Base-by-base conservation (phyloP, 495 filamentous ascomycete genomes). In the Hyaloscypha variabilis region DNA sequence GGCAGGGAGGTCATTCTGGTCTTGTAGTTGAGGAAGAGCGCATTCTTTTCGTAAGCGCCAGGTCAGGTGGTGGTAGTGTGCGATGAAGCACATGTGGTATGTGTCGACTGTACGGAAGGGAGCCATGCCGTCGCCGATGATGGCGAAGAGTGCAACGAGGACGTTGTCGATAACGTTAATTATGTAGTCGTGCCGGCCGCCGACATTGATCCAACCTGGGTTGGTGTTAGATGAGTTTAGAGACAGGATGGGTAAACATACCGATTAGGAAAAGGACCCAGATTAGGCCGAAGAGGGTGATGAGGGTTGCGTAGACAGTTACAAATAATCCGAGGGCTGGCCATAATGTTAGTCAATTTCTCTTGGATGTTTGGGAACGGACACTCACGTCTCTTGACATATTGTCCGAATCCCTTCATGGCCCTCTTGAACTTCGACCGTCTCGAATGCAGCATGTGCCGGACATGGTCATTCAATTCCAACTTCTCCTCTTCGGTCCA, bases 211-310 rank as follows among this genome's bases (percentile, higher is more conserved):
- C 91, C 91, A 94, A 50, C 90, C 69, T 72, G 25, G n/a, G n/a
- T n/a, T n/a, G n/a, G n/a, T n/a, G n/a, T n/a, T n/a, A n/a, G n/a
- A n/a, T n/a, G n/a, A n/a, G n/a, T n/a, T n/a, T n/a, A n/a, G n/a
- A n/a, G n/a, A n/a, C n/a, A n/a, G n/a, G n/a, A n/a, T n/a, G n/a
- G n/a, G 54, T 13, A 11, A 10, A 59, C 63, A 39, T 65, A 69
- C 70, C 91, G 69, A 94, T 94, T 54, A 94, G 75, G 77, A 92
- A 93, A 34, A 94, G 82, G 0, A 94, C 91, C 91, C 91, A 94
- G 1, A 88, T 90, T 54, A 91, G 81, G 66, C 91, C 91, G 63
- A 93, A 94, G 8, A 91, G 78, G 0, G 91, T 94, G 65, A 94
- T 91, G 14, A 93, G 77, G 10, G 85, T 88, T n/a, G 89, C 90